Evolutionary conservation across 805 yeast species (phyloP).

Genomic region (Candida krabiensis): DNA sequence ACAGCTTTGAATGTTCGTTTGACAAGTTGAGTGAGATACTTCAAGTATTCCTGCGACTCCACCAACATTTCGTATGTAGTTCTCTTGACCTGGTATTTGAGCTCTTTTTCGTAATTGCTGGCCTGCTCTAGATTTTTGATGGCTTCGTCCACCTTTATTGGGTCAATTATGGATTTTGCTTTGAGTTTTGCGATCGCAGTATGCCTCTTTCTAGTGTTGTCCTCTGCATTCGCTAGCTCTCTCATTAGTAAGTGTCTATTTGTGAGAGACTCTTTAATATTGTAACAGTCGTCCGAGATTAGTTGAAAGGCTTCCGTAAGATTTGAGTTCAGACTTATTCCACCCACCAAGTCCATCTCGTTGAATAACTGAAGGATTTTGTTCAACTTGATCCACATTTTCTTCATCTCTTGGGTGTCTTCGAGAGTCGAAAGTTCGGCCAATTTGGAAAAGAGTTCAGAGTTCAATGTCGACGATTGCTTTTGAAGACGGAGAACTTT

Average conservation of each 20-base stretch:
- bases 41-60: slow-evolving; percentile 63
- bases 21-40: slow-evolving; percentile 52
- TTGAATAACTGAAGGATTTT: slow-evolving; percentile 69
- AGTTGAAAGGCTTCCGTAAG: slow-evolving; percentile 72
- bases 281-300: slow-evolving; percentile 73
- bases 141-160: slow-evolving; percentile 89
- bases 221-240: slow-evolving; percentile 78
- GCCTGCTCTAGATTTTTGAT: slow-evolving; percentile 77
- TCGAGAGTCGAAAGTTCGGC: slow-evolving; percentile 43
- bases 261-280: slow-evolving; percentile 88
- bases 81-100: slow-evolving; percentile 75
- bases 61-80: slow-evolving; percentile 82
- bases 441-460: slow-evolving; percentile 48
- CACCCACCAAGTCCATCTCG: slow-evolving; percentile 72
- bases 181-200: slow-evolving; percentile 70
- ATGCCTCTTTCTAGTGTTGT: slow-evolving; percentile 67
- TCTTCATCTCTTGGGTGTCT: slow-evolving; percentile 65
- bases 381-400: slow-evolving; percentile 75
- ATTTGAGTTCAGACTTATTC: slow-evolving; percentile 69
- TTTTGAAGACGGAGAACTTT: slow-evolving; percentile 58
- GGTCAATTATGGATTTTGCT: slow-evolving; percentile 72
- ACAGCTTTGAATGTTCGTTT: slow-evolving; percentile 54
- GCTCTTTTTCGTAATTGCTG: slow-evolving; percentile 68
- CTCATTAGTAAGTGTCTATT: slow-evolving; percentile 92
- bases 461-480: slow-evolving; percentile 42